These are phyloP conservation scores for Trichoderma polysporum DNA, from an alignment of 2,329 filamentous ascomycete species.

Conservation along the genomic window DNA sequence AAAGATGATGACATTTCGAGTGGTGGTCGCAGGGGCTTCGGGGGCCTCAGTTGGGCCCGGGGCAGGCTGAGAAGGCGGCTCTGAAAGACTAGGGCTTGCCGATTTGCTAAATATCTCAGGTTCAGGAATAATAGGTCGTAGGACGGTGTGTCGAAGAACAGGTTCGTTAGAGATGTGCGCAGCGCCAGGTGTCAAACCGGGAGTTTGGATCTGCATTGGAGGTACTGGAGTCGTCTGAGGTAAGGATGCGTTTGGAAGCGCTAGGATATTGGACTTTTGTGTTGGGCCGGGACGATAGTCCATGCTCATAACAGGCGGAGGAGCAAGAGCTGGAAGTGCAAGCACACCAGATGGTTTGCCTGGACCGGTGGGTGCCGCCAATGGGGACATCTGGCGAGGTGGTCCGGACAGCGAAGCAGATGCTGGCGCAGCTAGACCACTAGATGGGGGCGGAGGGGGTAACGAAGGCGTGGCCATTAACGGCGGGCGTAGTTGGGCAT, in stretches of 20 bases:
- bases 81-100: slow-evolving; percentile 16
- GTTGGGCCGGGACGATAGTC: slow-evolving; percentile 23
- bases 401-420: slow-evolving; percentile 22
- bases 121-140: not conserved
- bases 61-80: slow-evolving; percentile 11
- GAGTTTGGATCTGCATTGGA: slow-evolving; percentile 1
- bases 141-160: slow-evolving; percentile 1
- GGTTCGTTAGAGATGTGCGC: not conserved
- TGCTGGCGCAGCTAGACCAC: slow-evolving; percentile 23
- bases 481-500: not conserved
- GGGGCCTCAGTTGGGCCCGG: not conserved
- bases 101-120: not conserved
- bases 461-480: slow-evolving; percentile 26
- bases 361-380: slow-evolving; percentile 26
- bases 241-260: slow-evolving; percentile 44
- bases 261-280: slow-evolving; percentile 46
- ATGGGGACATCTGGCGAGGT: slow-evolving; percentile 13
- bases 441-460: slow-evolving; percentile 23
- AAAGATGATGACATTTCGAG: slow-evolving; percentile 58
- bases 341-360: slow-evolving; percentile 36
- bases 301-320: slow-evolving; percentile 34
- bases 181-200: not conserved
- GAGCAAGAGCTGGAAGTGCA: slow-evolving; percentile 40
- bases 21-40: slow-evolving; percentile 26
- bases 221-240: slow-evolving; percentile 27